Percentiles rank a stretch among this genome's conserved stretches.
phyloP scores from a whole-genome alignment of 306 rosid genomes.

The Heteromeles arbutifolia region DNA sequence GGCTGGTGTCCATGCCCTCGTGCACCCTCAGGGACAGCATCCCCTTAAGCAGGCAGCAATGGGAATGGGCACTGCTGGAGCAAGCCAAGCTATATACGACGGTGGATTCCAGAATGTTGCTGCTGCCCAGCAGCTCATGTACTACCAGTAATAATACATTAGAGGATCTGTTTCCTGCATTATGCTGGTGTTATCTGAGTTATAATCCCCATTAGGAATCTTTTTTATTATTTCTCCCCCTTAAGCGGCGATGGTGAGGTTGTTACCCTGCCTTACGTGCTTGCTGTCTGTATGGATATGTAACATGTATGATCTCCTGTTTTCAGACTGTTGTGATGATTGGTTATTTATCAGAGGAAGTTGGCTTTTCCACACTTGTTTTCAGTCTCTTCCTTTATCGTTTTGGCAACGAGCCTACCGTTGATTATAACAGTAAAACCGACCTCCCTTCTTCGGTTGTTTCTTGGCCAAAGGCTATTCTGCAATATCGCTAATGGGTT shows the following conservation, averaged over 20 bases:
- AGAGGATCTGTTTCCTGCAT: conserved; percentile 25
- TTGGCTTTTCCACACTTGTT: not conserved
- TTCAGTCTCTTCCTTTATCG: not conserved
- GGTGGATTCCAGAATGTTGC: conserved; percentile 94
- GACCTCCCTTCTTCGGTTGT: not conserved
- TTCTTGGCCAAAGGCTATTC: not conserved
- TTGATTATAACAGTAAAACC: not conserved
- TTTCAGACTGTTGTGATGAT: conserved; percentile 41
- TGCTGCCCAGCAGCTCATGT: conserved; percentile 95
- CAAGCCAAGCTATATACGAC: conserved; percentile 92
- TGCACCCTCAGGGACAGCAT: conserved; percentile 81
- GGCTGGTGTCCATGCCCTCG: conserved; percentile 76
- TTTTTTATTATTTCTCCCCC: not conserved
- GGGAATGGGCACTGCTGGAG: conserved; percentile 67
- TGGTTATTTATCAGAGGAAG: conserved; percentile 44
- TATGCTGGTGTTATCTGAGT: conserved; percentile 32
- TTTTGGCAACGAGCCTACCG: not conserved
- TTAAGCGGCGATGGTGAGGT: conserved; percentile 29
- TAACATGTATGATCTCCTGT: conserved; percentile 34
- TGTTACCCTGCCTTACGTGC: conserved; percentile 29
- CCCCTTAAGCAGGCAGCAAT: conserved; percentile 80
- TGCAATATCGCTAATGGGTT: too few relatives aligned
- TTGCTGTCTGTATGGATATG: conserved; percentile 44
- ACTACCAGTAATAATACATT: conserved; percentile 56
- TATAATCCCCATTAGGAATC: conserved; percentile 40